Evolutionary conservation across 257 asterid genomes (phyloP).

Genomic region (Echites panduratus): DNA sequence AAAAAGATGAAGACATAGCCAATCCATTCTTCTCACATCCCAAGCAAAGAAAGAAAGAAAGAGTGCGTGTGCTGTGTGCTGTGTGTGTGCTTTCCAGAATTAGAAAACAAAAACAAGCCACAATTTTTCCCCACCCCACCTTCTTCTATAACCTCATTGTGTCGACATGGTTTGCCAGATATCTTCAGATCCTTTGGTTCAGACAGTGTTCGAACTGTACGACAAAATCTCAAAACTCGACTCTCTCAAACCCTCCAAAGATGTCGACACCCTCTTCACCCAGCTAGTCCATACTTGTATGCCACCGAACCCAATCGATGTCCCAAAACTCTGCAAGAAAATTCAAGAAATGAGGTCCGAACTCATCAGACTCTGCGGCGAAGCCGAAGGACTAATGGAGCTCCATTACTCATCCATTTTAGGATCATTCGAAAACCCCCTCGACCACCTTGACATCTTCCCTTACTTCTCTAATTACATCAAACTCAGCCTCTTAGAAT

Average conservation of each 20-base stretch:
- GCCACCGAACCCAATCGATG: constrained; percentile 79
- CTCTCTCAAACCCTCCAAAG: constrained; percentile 54
- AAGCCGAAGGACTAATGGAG: constrained; percentile 74
- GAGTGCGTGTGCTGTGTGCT: too few species aligned
- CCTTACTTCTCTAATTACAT: constrained; percentile 77
- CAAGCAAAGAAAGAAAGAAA: constrained; percentile 13
- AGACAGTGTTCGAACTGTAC: constrained; percentile 46
- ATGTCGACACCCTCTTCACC: constrained; percentile 63
- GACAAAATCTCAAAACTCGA: constrained; percentile 53
- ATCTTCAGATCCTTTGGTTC: constrained; percentile 55
- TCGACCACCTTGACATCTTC: constrained; percentile 49
- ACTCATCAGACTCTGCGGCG: constrained; percentile 62
- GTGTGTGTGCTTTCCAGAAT: constrained; percentile 7
- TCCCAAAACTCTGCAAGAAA: constrained; percentile 48
- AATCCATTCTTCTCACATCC: constrained; percentile 4
- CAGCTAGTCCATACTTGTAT: constrained; percentile 66
- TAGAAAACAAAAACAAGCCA: too few species aligned
- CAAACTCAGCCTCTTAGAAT: constrained; percentile 59
- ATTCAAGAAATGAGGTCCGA: constrained; percentile 54
- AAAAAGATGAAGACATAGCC: constrained; percentile 5
- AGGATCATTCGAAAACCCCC: constrained; percentile 44
- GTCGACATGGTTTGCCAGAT: constrained; percentile 75
- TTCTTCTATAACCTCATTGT: constrained; percentile 20
- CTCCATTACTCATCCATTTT: constrained; percentile 53
- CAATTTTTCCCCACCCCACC: too few species aligned